Evolutionary conservation across 805 yeast genomes (phyloP), one percentile per base, ranked within the genome.

Genomic region (Kodamaea hsintzibuensis): DNA sequence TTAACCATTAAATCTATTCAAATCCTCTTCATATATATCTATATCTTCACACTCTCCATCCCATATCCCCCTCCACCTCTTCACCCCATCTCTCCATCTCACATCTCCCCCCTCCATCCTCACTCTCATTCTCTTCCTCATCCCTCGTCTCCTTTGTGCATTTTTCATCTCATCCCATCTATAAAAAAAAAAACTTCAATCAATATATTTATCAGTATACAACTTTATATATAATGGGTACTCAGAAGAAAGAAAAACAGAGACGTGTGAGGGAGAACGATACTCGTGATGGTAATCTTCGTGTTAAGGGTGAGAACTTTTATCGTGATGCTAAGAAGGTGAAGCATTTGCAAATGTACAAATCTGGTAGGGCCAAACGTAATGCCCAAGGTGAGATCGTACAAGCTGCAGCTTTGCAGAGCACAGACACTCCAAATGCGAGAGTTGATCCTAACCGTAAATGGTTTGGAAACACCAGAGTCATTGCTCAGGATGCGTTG

Each of bases 401-500:
- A 52, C 80, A 83, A 66, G 97, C 96, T 44, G 98, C 98, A 16
- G 85, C 84, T 27, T 80, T 93, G 54, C 99, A 93, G 70, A 86
- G 89, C 61, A 85, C 91, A 3, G 92, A 91, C 58, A 79, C 89
- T 27, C 98, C 98, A 12, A 83, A 78, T 59, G 98, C 98, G 1
- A 80, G 99, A 57, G 96, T 93, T 44, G 97, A 90, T 67, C 98
- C 99, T 6, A 93, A 93, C 71, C 83, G 97, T 70, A 84, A 96
- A 67, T 93, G 98, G 99, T 95, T 95, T 68, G 97, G 97, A 48
- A 95, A 91, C 73, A 91, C 99, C 12, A 83, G 99, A 67, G 99
- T 93, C 42, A 93, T 93, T 66, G 93, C 98, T 3, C 99, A 93
- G 70, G 97, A 95, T 78, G 97, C 98, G 1, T 77, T 93, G 64